A percentile compares a stretch with the other conserved stretches of the same genome.
phyloP scores from a whole-genome alignment of 1,284 basidiomycete species.

The Xerocomus nothofagi region DNA sequence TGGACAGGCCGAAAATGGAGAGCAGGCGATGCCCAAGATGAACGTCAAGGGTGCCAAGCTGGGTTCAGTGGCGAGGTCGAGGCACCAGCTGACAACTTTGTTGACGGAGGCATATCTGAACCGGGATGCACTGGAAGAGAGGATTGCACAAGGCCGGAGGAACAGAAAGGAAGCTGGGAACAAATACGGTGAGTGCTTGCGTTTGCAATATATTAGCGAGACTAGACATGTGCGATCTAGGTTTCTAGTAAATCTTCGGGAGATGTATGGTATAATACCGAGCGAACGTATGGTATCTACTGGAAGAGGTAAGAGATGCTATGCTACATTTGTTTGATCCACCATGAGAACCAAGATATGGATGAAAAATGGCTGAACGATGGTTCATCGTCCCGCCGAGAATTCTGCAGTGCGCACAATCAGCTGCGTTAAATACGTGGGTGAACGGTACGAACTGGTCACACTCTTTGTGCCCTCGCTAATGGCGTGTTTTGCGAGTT shows the following conservation, averaged over 20 bases:
- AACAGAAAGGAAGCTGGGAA: conserved; percentile 85
- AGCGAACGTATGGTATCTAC: conserved; percentile 19
- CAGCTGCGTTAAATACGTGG: not conserved
- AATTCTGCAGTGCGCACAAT: conserved; percentile 29
- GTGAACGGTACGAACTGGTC: conserved; percentile 35
- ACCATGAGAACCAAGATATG: not conserved
- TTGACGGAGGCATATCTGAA: conserved; percentile 78
- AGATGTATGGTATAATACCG: not conserved
- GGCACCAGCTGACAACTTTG: conserved; percentile 75
- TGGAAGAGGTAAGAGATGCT: conserved; percentile 20
- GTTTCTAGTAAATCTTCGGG: conserved; percentile 30
- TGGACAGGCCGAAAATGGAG: conserved; percentile 47
- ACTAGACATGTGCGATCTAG: conserved; percentile 38
- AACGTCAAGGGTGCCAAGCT: conserved; percentile 75
- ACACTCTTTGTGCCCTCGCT: conserved; percentile 62
- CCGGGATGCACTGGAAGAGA: conserved; percentile 74
- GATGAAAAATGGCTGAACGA: not conserved
- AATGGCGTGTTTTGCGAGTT: conserved; percentile 60
- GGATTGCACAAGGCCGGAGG: conserved; percentile 72
- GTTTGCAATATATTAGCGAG: not conserved
- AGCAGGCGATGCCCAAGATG: conserved; percentile 65
- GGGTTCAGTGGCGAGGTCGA: conserved; percentile 63
- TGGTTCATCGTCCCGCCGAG: conserved; percentile 31
- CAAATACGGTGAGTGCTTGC: conserved; percentile 65
- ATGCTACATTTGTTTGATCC: conserved; percentile 23